phyloP scores from a whole-genome alignment of 1,284 basidiomycete genomes.

The Sanghuangporus sanghuang region DNA sequence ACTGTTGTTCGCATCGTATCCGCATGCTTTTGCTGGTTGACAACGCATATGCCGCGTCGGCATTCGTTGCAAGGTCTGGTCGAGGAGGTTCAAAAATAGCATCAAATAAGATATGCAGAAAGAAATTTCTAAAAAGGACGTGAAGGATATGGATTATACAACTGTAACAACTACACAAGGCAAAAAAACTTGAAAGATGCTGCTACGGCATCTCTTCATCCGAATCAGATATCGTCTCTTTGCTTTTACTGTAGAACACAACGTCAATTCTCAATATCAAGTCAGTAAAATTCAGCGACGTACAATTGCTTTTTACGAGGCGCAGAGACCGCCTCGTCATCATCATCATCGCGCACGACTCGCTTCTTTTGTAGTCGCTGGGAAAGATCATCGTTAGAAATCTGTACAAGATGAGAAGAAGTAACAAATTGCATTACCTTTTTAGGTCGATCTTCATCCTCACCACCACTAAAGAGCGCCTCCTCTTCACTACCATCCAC shows the following conservation, averaged over 20 bases:
- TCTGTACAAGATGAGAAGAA: not conserved
- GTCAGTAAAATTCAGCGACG: conserved; percentile 27
- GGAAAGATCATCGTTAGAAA: not conserved
- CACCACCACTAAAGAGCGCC: conserved; percentile 58
- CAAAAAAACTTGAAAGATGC: not conserved
- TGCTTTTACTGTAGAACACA: conserved; percentile 56
- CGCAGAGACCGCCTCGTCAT: conserved; percentile 47
- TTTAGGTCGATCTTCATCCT: conserved; percentile 62
- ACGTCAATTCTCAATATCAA: not conserved
- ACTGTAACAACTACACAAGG: not conserved
- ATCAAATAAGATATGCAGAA: too few relatives aligned
- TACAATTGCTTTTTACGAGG: conserved; percentile 73
- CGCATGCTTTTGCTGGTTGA: too few relatives aligned
- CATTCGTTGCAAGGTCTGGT: too few relatives aligned
- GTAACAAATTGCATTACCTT: conserved; percentile 41
- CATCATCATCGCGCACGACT: conserved; percentile 70
- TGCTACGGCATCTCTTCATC: conserved; percentile 58
- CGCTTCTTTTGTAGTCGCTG: conserved; percentile 64
- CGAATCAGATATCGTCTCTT: conserved; percentile 72
- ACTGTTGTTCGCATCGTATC: too few relatives aligned
- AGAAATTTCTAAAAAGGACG: not conserved
- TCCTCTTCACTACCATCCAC: conserved; percentile 38
- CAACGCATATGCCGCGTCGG: too few relatives aligned
- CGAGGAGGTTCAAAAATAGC: too few relatives aligned
- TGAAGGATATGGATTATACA: not conserved